phyloP scores from a whole-genome alignment of 768 basidiomycete genomes.

The Boletus insuetus region DNA sequence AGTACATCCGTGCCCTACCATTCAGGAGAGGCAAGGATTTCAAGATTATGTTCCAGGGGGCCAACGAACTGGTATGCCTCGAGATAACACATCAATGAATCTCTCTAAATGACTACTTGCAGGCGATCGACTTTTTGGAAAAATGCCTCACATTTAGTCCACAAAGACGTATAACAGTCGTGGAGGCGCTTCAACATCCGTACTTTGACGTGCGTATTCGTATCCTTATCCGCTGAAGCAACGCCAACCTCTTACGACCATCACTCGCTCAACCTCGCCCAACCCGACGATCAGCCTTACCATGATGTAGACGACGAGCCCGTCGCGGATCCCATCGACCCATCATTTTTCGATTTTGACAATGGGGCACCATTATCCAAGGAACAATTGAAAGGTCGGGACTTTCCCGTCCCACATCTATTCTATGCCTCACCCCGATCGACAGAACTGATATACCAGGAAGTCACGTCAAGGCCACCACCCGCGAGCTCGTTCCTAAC shows the following conservation, averaged over 20 bases:
- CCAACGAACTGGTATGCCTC: conserved; percentile 56
- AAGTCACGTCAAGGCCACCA: conserved; percentile 36
- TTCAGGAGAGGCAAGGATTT: conserved; percentile 82
- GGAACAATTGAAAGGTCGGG: conserved; percentile 65
- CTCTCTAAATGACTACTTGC: neutral
- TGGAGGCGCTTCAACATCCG: conserved; percentile 84
- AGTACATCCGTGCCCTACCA: conserved; percentile 86
- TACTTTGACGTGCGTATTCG: conserved; percentile 65
- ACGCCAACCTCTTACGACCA: neutral
- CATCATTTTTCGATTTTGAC: conserved; percentile 83
- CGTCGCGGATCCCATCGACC: conserved; percentile 67
- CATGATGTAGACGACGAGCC: conserved; percentile 92
- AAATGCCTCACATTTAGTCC: conserved; percentile 85
- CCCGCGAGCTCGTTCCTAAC: conserved; percentile 15
- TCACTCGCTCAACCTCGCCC: too few relatives aligned
- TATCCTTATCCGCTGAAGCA: too few relatives aligned
- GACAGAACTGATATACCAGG: conserved; percentile 47
- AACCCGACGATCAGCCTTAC: conserved; percentile 50
- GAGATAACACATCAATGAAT: neutral
- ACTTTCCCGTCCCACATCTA: too few relatives aligned
- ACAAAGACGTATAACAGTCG: conserved; percentile 82
- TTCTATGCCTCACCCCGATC: neutral
- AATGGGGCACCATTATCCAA: conserved; percentile 61
- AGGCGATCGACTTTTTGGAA: conserved; percentile 78
- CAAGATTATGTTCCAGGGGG: conserved; percentile 65